Evolutionary conservation across 129 eudicot species (phyloP).

Genomic region (Escallonia herrerae): DNA sequence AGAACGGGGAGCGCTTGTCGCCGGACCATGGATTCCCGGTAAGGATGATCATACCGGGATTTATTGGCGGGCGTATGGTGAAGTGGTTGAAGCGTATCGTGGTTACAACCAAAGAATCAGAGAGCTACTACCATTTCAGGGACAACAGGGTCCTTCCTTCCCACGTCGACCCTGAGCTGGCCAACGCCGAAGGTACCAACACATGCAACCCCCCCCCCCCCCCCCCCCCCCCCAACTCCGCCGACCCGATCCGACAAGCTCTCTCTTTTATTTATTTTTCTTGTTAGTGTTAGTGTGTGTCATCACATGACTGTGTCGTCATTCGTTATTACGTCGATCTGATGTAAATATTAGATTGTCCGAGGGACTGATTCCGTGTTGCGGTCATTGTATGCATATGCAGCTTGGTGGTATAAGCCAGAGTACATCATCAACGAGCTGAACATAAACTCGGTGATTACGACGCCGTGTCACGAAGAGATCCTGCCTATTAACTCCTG

Average conservation of each 20-base stretch:
- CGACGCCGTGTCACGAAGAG: constrained; percentile 91
- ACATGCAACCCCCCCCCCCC: no score
- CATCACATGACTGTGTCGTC: no score
- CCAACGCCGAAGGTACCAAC: constrained; percentile 78
- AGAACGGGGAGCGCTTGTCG: constrained; percentile 57
- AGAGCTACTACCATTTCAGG: constrained; percentile 69
- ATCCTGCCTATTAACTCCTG: constrained; percentile 84
- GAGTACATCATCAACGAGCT: constrained; percentile 86
- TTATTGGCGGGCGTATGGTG: constrained; percentile 92
- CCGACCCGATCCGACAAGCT: no score
- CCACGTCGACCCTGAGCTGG: constrained; percentile 89
- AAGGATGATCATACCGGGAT: constrained; percentile 84
- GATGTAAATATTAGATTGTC: no score
- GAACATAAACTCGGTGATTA: constrained; percentile 94
- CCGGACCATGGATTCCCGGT: constrained; percentile 96
- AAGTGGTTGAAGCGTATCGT: constrained; percentile 85
- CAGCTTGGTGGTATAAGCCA: constrained; percentile 99
- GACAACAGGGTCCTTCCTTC: constrained; percentile 92
- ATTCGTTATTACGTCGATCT: no score
- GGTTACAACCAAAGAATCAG: constrained; percentile 66
- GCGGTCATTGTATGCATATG: background rate
- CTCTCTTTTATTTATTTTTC: no score
- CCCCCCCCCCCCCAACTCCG: no score
- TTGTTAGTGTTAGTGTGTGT: no score
- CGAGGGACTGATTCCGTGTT: background rate